Evolutionary conservation across 2,329 filamentous ascomycete genomes (phyloP), one percentile per base, ranked within the genome.

Genomic region (Thielaviopsis musarum): DNA sequence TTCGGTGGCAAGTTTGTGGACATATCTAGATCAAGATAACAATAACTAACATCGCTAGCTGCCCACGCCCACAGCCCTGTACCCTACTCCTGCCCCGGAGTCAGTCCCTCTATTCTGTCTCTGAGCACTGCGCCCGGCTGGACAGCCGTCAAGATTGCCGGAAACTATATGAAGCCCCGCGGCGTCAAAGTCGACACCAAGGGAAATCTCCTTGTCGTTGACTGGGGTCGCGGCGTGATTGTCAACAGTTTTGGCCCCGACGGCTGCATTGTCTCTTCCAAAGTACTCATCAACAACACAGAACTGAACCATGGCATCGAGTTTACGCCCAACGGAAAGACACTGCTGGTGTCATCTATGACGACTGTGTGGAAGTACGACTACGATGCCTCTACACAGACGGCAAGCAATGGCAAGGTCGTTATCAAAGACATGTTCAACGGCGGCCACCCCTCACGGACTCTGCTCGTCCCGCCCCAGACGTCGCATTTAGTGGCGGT

Each of bases 351-450:
- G 41, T 71, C 69, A 58, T 69, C 69, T 48, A 69, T 71, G 65
- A 69, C 68, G 17, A 67, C 69, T 1, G 77, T 77, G 7, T 83
- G 74, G 67, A 71, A 75, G 24, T 84, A 80, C 77, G 68, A 70
- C 41, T 86, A 85, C 65, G 73, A 83, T 66, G 67, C 76, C 9
- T 67, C 67, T 5, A 70, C 73, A 5, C 70, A 73, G 58, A 75
- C 75, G 13, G 74, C 75, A 52, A 71, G 71, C 54, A 70, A 70
- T 60, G 72, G 75, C 61, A 70, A 70, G 65, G 70, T 71, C 4
- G 66, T 72, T 19, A 66, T 74, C 21, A 66, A 64, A 56, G 68
- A 69, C 61, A 74, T 74, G 67, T 69, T 70, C 60, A 65, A 69
- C 13, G 71, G 70, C 12, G 68, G 72, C 38, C 72, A 74, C 64